Conservation (phyloP, 2,329 filamentous ascomycete species). For the Lachnellula subtilissima region DNA sequence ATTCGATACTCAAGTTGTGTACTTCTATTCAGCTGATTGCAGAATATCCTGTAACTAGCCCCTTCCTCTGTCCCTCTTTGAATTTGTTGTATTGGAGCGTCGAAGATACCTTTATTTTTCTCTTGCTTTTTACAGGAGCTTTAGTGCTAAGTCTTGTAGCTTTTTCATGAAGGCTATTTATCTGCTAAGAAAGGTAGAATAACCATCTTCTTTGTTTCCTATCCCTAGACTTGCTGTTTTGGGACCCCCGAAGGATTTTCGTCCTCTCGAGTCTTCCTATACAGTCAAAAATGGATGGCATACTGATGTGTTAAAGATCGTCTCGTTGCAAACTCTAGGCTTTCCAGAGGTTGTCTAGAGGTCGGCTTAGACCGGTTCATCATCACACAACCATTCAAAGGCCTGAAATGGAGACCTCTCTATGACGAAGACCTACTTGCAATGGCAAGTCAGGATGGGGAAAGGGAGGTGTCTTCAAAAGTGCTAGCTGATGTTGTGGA, state of each 20-base stretch:
- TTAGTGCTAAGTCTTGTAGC: conserved; percentile 5
- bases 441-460: conserved; percentile 12
- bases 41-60: conserved; percentile 39
- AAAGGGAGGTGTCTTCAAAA: conserved; percentile 60
- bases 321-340: conserved; percentile 69
- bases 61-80: no score
- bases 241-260: no score
- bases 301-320: conserved; percentile 36
- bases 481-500: conserved; percentile 84
- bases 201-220: no score
- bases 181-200: conserved; percentile 50
- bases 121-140: no score
- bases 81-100: no score
- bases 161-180: conserved; percentile 74
- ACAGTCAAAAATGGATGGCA: no score
- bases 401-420: conserved; percentile 65
- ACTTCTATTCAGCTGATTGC: conserved; percentile 60
- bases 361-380: conserved; percentile 69
- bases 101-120: no score
- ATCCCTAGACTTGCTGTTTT: no score
- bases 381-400: conserved; percentile 61
- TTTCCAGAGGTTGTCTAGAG: conserved; percentile 60
- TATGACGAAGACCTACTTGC: conserved; percentile 46
- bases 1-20: conserved; percentile 74
- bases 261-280: no score